Base-by-base conservation (phyloP, 1,284 basidiomycete genomes). In the Ganoderma boninense region DNA sequence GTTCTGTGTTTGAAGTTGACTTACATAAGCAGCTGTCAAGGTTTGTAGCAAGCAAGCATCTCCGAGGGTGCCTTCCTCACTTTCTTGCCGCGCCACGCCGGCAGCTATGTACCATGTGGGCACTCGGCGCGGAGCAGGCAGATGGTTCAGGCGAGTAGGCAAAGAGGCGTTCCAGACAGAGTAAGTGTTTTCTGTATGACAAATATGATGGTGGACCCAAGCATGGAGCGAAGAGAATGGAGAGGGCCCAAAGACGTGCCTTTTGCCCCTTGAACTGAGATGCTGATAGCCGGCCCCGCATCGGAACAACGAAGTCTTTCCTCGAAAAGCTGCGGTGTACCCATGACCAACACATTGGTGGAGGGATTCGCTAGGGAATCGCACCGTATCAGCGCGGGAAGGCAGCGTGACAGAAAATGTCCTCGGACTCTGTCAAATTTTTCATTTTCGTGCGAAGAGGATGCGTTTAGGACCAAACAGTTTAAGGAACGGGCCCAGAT, bases 371-470 rank as follows among this genome's bases (percentile, higher is more conserved):
- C n/a, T n/a, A 23, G 14, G 20, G 18, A 29, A 59, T 14, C 38
- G 6, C 54, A n/a, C 23, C 38, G 64, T 65, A 65, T 65, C 64
- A 35, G 40, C 64, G 64, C 38, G 42, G 52, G n/a, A 26, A 35
- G 59, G 38, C 18, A 62, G 60, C 40, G 40, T 62, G 60, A 62
- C 60, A 62, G 38, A 42, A 62, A 4, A 60, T 40, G 57, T 60
- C 57, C 23, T 57, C 16, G 16, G 20, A 29, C 20, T 16, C 18
- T 40, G 57, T 38, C 57, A 60, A 32, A 60, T n/a, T 35, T 32
- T 60, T 18, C 32, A 60, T 35, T 32, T 60, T 18, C 32, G n/a
- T 62, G 40, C 23, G 40, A 62, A 62, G 40, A 43, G 10, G n/a
- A 20, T 43, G 13, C 29, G 26, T 23, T 10, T 23, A n/a, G n/a